Evolutionary conservation across 371 early-diverging fungal species (phyloP).

Genomic region (Chytridium lagenaria): DNA sequence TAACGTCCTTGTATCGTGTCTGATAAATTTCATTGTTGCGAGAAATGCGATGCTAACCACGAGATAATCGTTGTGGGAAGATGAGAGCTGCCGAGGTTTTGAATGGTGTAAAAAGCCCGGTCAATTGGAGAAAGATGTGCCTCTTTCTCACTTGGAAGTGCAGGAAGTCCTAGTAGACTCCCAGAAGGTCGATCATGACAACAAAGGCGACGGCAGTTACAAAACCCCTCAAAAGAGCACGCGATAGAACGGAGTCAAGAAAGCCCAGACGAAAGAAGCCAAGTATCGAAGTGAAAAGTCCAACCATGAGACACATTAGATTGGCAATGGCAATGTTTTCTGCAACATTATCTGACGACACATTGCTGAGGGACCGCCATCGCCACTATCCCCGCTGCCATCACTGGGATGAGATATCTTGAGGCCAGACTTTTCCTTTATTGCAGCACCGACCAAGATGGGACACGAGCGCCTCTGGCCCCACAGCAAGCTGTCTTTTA

Average conservation of each 20-base stretch:
- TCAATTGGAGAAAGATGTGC: conserved; percentile 77
- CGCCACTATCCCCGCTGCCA: conserved; percentile 10
- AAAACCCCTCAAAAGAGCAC: conserved; percentile 90
- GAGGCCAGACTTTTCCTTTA: conserved; percentile 40
- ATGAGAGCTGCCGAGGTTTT: conserved; percentile 63
- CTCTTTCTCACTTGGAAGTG: conserved; percentile 54
- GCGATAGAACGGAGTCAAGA: conserved; percentile 90
- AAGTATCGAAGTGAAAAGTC: conserved; percentile 85
- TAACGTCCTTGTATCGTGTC: conserved; percentile 47
- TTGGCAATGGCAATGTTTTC: conserved; percentile 63
- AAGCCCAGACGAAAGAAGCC: conserved; percentile 95
- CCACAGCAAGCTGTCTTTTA: conserved; percentile 82
- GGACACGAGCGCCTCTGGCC: conserved; percentile 93
- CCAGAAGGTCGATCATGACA: conserved; percentile 85
- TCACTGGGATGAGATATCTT: neutral
- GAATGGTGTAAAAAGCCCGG: conserved; percentile 62
- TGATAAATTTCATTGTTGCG: conserved; percentile 67
- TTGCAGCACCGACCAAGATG: conserved; percentile 83
- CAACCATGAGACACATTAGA: conserved; percentile 83
- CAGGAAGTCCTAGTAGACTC: conserved; percentile 70
- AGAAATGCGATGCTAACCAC: conserved; percentile 71
- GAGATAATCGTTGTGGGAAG: conserved; percentile 72
- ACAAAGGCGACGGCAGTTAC: conserved; percentile 90
- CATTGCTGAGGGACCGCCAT: neutral
- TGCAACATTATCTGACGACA: conserved; percentile 51